Base-by-base conservation (phyloP, 352 stramenopile species). In the Phytophthora colocasiae region DNA sequence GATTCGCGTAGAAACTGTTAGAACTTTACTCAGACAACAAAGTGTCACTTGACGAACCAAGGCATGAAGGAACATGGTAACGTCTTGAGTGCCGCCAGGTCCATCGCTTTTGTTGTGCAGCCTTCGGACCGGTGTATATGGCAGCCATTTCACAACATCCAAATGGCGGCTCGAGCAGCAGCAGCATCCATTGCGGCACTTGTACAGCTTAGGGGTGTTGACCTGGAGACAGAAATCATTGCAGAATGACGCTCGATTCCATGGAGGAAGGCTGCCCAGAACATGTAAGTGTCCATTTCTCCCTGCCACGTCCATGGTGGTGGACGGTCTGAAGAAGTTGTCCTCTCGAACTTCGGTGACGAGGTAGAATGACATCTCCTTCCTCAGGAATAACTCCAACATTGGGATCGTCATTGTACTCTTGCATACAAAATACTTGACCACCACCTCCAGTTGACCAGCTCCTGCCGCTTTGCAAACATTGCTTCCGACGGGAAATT, bases 291-390 rank as follows among this genome's bases (percentile, higher is more conserved):
- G 38, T 43, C 38, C 38, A 43, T 43, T 43, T 15, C 38, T 43
- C 12, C 14, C 38, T 43, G 38, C 38, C 6, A 43, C n/a, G 38
- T 43, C 38, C 38, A 43, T 43, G 1, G 38, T 43, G n/a, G 38
- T 19, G 38, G 38, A 43, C 7, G 38, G n/a, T 43, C 38, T n/a
- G n/a, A 43, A 43, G 38, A 43, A 43, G 19, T 43, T 43, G 38
- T 19, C 12, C n/a, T 43, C 38, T 19, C 38, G 12, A 22, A n/a
- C 38, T 19, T 43, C n/a, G n/a, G n/a, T n/a, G 38, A n/a, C 14
- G 38, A 22, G 38, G 38, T 6, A 19, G 12, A 43, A 43, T 22
- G n/a, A 43, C 38, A 6, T 43, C 38, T 43, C 38, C 38, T 43
- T 43, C n/a, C 12, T 19, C n/a, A n/a, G 38, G n/a, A 43, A 43